These are phyloP conservation scores for Aspergillus tanneri DNA, from an alignment of 2,329 filamentous ascomycete species.

Conservation along the genomic window DNA sequence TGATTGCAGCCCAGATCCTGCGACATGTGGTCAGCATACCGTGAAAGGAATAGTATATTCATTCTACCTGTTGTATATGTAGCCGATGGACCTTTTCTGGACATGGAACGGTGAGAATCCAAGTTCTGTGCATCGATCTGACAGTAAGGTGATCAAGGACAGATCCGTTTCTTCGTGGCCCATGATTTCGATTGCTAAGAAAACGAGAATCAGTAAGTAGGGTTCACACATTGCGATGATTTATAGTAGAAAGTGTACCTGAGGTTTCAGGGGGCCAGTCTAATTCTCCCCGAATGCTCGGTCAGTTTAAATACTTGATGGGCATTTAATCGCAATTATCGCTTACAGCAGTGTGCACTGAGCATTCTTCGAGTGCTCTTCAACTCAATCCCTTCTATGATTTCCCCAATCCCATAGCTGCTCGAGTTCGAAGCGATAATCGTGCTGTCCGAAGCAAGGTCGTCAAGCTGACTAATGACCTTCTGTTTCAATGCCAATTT, in stretches of 20 bases:
- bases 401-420: slow-evolving; percentile 44
- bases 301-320: not conserved
- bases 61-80: slow-evolving; percentile 41
- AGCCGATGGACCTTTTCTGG: slow-evolving; percentile 37
- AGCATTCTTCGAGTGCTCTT: slow-evolving; percentile 38
- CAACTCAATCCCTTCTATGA: slow-evolving; percentile 40
- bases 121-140: slow-evolving; percentile 30
- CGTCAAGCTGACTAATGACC: slow-evolving; percentile 43
- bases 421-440: slow-evolving; percentile 52
- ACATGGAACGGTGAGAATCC: slow-evolving; percentile 42
- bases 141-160: slow-evolving; percentile 29
- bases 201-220: not conserved
- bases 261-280: slow-evolving; percentile 43
- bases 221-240: no score
- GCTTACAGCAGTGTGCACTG: slow-evolving; percentile 46
- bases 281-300: slow-evolving; percentile 11
- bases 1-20: slow-evolving; percentile 46
- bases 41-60: not conserved
- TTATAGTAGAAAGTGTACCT: no score
- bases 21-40: not conserved
- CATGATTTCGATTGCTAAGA: slow-evolving; percentile 42
- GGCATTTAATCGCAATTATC: slow-evolving; percentile 28
- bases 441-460: slow-evolving; percentile 33
- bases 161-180: slow-evolving; percentile 35
- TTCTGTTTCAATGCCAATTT: slow-evolving; percentile 43